These are phyloP conservation scores for Verticillium tricorpus DNA, from an alignment of 2,329 filamentous ascomycete species.

Conservation along the genomic window DNA sequence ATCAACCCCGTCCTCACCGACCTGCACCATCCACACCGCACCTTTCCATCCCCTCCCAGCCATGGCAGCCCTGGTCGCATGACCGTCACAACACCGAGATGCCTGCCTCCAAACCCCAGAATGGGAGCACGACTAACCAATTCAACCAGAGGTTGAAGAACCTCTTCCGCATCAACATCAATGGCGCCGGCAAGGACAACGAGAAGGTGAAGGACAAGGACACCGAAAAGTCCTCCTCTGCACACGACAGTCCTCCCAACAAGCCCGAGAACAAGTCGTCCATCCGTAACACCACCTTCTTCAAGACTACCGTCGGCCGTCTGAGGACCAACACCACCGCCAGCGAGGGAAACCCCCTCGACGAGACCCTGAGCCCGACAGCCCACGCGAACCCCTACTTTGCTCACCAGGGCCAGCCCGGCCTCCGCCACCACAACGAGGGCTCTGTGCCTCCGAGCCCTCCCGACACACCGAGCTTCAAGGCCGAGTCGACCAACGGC, in stretches of 20 bases:
- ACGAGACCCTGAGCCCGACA: conserved; percentile 85
- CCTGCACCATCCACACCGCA: not conserved
- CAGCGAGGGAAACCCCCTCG: conserved; percentile 86
- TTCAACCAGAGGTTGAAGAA: conserved; percentile 66
- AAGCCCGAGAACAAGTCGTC: conserved; percentile 39
- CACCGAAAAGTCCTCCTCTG: conserved; percentile 8
- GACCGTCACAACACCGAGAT: conserved; percentile 28
- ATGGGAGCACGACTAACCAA: conserved; percentile 50
- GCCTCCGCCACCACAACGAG: conserved; percentile 90
- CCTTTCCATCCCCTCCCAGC: conserved; percentile 14
- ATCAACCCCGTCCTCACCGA: conserved; percentile 6
- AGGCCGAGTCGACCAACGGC: conserved; percentile 64
- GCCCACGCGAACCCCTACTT: conserved; percentile 97
- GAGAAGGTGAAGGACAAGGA: conserved; percentile 30
- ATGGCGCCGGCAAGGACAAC: conserved; percentile 27
- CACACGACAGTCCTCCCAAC: conserved; percentile 28
- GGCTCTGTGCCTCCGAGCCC: conserved; percentile 89
- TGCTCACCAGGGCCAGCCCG: conserved; percentile 89
- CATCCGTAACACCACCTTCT: conserved; percentile 81
- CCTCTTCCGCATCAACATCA: conserved; percentile 65
- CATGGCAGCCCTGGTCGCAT: conserved; percentile 29
- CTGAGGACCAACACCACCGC: conserved; percentile 87
- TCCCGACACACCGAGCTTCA: conserved; percentile 79
- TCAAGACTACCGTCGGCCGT: conserved; percentile 78
- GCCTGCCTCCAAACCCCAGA: conserved; percentile 50